A percentile compares a stretch with the other conserved stretches of the same genome.
Conservation (phyloP, 2,329 filamentous ascomycete genomes). For the Monilinia aucupariae region DNA sequence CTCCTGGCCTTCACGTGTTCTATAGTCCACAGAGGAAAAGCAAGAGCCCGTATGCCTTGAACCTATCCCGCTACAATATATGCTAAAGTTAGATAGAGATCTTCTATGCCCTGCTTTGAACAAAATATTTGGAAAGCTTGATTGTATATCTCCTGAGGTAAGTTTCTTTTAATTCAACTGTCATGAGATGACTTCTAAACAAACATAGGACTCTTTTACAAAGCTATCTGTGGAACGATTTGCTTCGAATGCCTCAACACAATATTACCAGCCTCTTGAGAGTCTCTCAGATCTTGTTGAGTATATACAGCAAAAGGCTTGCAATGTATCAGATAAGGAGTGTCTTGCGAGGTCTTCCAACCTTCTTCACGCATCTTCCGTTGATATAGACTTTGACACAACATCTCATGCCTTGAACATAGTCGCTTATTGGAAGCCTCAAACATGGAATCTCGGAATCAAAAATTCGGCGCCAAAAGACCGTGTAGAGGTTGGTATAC, state of each 20-base stretch:
- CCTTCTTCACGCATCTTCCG: slow-evolving; percentile 50
- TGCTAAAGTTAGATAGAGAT: slow-evolving; percentile 35
- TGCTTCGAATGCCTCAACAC: slow-evolving; percentile 56
- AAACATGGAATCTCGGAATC: slow-evolving; percentile 26
- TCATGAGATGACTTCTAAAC: slow-evolving; percentile 12
- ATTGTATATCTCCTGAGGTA: slow-evolving; percentile 51
- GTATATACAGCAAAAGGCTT: slow-evolving; percentile 50
- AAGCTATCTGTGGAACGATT: slow-evolving; percentile 55
- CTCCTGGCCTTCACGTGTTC: slow-evolving; percentile 77
- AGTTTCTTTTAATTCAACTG: neutral
- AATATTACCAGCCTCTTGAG: slow-evolving; percentile 65
- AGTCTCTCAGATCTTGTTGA: slow-evolving; percentile 49
- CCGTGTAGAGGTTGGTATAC: slow-evolving; percentile 74
- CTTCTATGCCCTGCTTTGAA: slow-evolving; percentile 55
- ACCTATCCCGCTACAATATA: neutral
- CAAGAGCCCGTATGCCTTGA: slow-evolving; percentile 18
- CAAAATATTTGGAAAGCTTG: slow-evolving; percentile 50
- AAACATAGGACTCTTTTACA: slow-evolving; percentile 54
- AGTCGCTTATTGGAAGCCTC: slow-evolving; percentile 57
- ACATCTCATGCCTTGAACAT: slow-evolving; percentile 60
- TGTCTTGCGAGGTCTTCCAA: slow-evolving; percentile 47
- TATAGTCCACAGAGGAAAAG: slow-evolving; percentile 39
- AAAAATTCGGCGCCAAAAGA: slow-evolving; percentile 37
- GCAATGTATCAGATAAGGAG: slow-evolving; percentile 40
- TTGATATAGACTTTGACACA: slow-evolving; percentile 75